Evolutionary conservation across 805 yeast species (phyloP).

Genomic region (Millerozyma miso): DNA sequence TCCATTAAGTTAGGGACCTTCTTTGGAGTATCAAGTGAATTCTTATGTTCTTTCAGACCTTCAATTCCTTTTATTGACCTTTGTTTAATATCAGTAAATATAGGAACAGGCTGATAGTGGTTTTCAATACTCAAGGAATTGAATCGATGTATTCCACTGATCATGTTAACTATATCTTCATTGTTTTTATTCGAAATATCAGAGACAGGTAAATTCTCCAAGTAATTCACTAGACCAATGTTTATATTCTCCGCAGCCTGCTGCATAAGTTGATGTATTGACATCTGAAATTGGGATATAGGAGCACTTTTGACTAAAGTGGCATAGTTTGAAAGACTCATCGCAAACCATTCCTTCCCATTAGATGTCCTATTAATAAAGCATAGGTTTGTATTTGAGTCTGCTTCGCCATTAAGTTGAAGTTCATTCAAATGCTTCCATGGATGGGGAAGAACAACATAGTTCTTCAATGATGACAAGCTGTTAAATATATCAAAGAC

Average conservation of each 20-base stretch:
- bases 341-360: conserved; percentile 77
- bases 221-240: conserved; percentile 7
- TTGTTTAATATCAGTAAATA: conserved; percentile 15
- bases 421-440: conserved; percentile 38
- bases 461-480: conserved; percentile 20
- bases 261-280: conserved; percentile 23
- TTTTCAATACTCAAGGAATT: conserved; percentile 24
- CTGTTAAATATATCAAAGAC: conserved; percentile 69
- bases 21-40: background rate
- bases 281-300: conserved; percentile 54
- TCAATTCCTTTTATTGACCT: conserved; percentile 19
- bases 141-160: conserved; percentile 35
- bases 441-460: conserved; percentile 67
- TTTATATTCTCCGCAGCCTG: conserved; percentile 13
- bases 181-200: conserved; percentile 15
- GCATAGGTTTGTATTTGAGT: conserved; percentile 33
- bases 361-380: conserved; percentile 66
- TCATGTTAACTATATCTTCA: conserved; percentile 6
- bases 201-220: conserved; percentile 16
- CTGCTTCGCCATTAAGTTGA: conserved; percentile 17
- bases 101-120: conserved; percentile 34
- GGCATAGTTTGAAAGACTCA: conserved; percentile 75
- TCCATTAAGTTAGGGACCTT: conserved; percentile 28
- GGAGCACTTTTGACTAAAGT: conserved; percentile 81
- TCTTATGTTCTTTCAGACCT: conserved; percentile 14